Evolutionary conservation across 1,284 basidiomycete species (phyloP).

Genomic region (Violaceomyces palustris): DNA sequence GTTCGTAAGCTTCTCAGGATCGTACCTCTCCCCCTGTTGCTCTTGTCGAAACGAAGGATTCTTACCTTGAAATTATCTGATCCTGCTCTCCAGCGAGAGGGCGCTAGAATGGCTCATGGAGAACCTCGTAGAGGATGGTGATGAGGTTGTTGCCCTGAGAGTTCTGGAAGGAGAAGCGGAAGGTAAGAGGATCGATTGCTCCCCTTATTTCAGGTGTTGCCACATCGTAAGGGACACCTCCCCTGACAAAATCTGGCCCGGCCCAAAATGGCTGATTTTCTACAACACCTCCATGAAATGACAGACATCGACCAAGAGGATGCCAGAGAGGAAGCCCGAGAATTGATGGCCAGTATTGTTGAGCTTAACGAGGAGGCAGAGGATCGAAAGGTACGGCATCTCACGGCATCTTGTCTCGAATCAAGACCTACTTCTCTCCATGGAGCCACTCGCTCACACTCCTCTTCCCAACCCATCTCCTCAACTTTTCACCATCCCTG

Average conservation of each 20-base stretch:
- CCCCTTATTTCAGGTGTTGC: too few species aligned
- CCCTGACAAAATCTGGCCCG: not conserved
- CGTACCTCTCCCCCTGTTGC: too few species aligned
- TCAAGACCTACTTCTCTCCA: too few species aligned
- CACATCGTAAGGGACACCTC: too few species aligned
- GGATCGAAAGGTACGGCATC: conserved; percentile 65
- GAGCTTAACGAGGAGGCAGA: conserved; percentile 75
- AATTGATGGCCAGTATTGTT: conserved; percentile 74
- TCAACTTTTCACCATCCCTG: too few species aligned
- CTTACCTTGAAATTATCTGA: not conserved
- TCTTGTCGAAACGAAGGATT: not conserved
- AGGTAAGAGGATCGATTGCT: too few species aligned
- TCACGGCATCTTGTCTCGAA: too few species aligned
- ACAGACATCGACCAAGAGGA: conserved; percentile 62
- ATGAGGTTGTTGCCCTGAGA: conserved; percentile 85
- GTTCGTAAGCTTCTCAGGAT: not conserved
- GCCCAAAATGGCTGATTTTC: too few species aligned
- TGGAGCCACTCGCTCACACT: too few species aligned
- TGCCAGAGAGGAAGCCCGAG: conserved; percentile 79
- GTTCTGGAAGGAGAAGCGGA: conserved; percentile 78
- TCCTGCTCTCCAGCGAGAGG: conserved; percentile 18
- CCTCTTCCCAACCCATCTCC: too few species aligned
- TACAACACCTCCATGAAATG: not conserved
- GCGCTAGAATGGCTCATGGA: conserved; percentile 61
- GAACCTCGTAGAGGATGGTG: conserved; percentile 80